Base-by-base conservation (phyloP, 2,329 filamentous ascomycete genomes). In the Nannizzia gypsea region DNA sequence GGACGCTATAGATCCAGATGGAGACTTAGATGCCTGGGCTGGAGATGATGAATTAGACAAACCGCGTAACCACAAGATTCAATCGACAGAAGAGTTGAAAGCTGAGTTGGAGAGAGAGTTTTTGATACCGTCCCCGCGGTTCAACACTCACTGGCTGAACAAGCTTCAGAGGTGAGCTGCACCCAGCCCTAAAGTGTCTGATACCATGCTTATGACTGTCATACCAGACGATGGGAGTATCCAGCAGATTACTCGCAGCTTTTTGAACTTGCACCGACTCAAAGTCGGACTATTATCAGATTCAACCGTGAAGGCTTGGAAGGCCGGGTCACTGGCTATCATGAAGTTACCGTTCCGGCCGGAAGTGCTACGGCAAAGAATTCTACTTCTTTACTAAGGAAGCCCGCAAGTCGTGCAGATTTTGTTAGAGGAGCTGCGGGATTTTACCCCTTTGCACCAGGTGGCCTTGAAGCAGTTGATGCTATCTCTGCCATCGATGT, bases 321-420 rank as follows among this genome's bases (percentile, higher is more conserved):
- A 74, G 93, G 93, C 22, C 83, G 87, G 58, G 92, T 99, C 24
- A 95, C 89, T 6, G 91, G 91, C 57, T 97, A 99, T 73, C 88
- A 86, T 69, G 93, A 96, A 71, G 89, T 97, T 57, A 96, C 93
- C 0, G 85, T 97, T 6, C 90, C 92, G 3, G 89, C 89, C 36
- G 88, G 85, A 67, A 95, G 88, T 67, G 89, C 88, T 15, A 96
- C 89, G 15, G 92, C 90, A 55, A 99, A 96, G 75, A 96, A 95
- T 69, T 96, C 90, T 2, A 97, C 91, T 0, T 96, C 90, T 3
- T 79, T 96, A 44, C 77, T 88, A 15, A 83, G 93, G 52, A 95
- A 95, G 69, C 92, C 92, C 2, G 92, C 89, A 13, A 86, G 84
- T 60, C 83, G 89, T 63, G 89, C 89, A 31, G 91, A 97, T 56